Evolutionary conservation across 306 rosid species (phyloP).

Genomic region (Pueraria montana): DNA sequence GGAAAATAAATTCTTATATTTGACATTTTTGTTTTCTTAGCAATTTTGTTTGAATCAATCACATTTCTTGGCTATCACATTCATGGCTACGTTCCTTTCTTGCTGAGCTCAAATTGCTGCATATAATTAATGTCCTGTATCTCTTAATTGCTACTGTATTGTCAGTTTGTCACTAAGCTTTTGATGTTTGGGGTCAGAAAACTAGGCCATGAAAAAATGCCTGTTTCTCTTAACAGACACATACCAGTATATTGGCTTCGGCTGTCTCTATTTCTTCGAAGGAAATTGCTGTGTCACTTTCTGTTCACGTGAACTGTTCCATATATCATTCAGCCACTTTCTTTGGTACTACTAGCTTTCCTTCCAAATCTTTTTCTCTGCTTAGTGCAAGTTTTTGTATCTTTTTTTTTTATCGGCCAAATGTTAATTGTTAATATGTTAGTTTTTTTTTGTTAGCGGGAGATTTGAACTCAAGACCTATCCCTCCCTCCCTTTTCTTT

Average conservation of each 20-base stretch:
- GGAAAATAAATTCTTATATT: neutral
- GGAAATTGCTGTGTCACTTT: constrained; percentile 19
- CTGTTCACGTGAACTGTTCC: constrained; percentile 34
- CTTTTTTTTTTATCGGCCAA: too few relatives aligned
- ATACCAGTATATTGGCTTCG: neutral
- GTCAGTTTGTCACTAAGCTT: neutral
- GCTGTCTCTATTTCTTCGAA: neutral
- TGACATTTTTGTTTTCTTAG: neutral
- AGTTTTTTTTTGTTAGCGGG: too few relatives aligned
- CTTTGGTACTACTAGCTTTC: neutral
- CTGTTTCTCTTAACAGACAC: constrained; percentile 20
- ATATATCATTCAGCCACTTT: neutral
- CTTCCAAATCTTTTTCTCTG: constrained; percentile 23
- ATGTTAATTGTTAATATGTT: too few relatives aligned
- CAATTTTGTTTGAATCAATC: constrained; percentile 17
- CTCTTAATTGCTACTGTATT: constrained; percentile 12
- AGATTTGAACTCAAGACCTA: too few relatives aligned
- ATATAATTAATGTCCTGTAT: neutral
- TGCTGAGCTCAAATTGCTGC: constrained; percentile 9
- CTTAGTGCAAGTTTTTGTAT: neutral
- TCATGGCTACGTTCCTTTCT: constrained; percentile 4
- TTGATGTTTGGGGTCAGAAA: constrained; percentile 9
- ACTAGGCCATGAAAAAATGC: constrained; percentile 28
- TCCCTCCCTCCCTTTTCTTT: too few relatives aligned
- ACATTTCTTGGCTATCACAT: neutral